Evolutionary conservation across 139 green algal species (phyloP).

Genomic region (Chlamydomonas schloesseri): DNA sequence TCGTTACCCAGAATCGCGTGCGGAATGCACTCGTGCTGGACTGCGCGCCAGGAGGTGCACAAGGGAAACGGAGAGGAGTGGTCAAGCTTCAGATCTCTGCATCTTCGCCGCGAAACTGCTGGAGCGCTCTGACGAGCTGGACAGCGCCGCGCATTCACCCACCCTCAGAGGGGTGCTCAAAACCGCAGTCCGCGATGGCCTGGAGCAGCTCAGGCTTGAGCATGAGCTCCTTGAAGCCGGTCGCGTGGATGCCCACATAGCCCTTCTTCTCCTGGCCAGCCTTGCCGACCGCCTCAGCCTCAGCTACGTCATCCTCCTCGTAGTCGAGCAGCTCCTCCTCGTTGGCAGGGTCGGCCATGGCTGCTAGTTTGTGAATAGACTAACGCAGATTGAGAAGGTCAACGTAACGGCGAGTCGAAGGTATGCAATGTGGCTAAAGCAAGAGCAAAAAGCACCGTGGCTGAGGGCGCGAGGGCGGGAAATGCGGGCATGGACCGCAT

Average conservation of each 20-base stretch:
- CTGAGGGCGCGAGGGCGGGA: too few relatives aligned
- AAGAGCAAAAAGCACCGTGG: too few relatives aligned
- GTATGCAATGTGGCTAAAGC: too few relatives aligned
- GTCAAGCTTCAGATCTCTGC: not conserved
- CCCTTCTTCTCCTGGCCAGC: slow-evolving; percentile 87
- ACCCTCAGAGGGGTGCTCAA: slow-evolving; percentile 99
- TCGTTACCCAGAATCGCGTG: slow-evolving; percentile 98
- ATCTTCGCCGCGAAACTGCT: not conserved
- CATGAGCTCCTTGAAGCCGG: slow-evolving; percentile 98
- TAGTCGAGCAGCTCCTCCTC: slow-evolving; percentile 85
- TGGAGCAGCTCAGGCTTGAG: slow-evolving; percentile 94
- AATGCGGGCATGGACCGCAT: too few relatives aligned
- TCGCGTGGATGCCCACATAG: slow-evolving; percentile 97
- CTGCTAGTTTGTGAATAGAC: not conserved
- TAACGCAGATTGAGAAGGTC: too few relatives aligned
- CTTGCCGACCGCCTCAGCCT: slow-evolving; percentile 63
- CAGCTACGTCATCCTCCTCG: slow-evolving; percentile 87
- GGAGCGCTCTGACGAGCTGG: not conserved
- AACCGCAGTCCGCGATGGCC: slow-evolving; percentile 97
- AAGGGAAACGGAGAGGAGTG: not conserved
- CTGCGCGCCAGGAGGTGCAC: slow-evolving; percentile 63
- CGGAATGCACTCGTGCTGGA: slow-evolving; percentile 99
- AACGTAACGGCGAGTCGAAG: too few relatives aligned
- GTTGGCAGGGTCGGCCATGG: slow-evolving; percentile 54
- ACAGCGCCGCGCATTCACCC: too few relatives aligned